Conservation (phyloP, 371 early-diverging fungal genomes). For the Mucor sp. region DNA sequence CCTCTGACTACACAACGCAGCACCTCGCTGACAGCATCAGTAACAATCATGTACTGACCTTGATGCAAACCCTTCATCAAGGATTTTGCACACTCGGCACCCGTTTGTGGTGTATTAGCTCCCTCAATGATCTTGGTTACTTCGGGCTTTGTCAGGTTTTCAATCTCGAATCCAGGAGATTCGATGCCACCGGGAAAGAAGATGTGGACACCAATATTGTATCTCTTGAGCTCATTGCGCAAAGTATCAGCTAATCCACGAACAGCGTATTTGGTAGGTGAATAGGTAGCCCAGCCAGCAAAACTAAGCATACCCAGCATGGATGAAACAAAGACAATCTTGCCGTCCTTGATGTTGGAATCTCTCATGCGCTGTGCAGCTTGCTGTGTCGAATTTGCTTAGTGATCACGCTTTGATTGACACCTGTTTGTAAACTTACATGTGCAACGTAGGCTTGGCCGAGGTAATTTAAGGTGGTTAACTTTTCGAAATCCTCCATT, state of each 20-base stretch:
- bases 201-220: slow-evolving; percentile 75
- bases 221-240: slow-evolving; percentile 72
- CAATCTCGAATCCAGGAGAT: slow-evolving; percentile 79
- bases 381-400: slow-evolving; percentile 46
- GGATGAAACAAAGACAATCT: slow-evolving; percentile 82
- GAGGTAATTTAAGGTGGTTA: slow-evolving; percentile 80
- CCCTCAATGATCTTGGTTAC: slow-evolving; percentile 86
- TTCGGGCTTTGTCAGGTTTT: slow-evolving; percentile 83
- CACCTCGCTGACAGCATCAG: slow-evolving; percentile 52
- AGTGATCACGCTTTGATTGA: background rate
- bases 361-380: slow-evolving; percentile 69
- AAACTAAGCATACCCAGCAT: slow-evolving; percentile 77
- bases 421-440: slow-evolving; percentile 34
- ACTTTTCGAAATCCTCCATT: slow-evolving; percentile 60
- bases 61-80: slow-evolving; percentile 52
- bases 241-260: slow-evolving; percentile 78
- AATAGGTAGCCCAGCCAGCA: slow-evolving; percentile 82
- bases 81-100: slow-evolving; percentile 64
- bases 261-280: slow-evolving; percentile 85
- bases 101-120: slow-evolving; percentile 55
- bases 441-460: slow-evolving; percentile 79
- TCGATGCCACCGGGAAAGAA: slow-evolving; percentile 84
- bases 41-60: slow-evolving; percentile 57
- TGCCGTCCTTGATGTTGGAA: slow-evolving; percentile 60
- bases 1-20: slow-evolving; percentile 53